These are phyloP conservation scores for Artomyces pyxidatus DNA, from an alignment of 768 basidiomycete genomes.

Conservation along the genomic window DNA sequence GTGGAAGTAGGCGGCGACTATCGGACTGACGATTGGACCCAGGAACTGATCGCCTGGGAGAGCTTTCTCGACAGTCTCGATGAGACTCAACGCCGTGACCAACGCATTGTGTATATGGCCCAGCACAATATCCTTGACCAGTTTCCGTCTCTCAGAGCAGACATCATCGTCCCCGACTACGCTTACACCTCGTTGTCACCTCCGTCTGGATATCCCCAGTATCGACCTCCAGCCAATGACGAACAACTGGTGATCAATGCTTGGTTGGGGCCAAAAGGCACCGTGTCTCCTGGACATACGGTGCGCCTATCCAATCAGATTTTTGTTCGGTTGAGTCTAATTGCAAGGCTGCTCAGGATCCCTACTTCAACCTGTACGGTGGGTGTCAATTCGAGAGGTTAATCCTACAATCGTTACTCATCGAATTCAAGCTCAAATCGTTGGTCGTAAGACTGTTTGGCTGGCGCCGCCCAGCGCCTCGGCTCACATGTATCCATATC, in stretches of 20 bases:
- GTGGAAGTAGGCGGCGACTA: conserved; percentile 88
- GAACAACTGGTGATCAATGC: conserved; percentile 63
- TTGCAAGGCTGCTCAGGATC: conserved; percentile 51
- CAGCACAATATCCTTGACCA: conserved; percentile 84
- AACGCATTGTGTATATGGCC: conserved; percentile 66
- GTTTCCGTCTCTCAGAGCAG: conserved; percentile 68
- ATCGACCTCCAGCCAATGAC: conserved; percentile 57
- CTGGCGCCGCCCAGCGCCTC: conserved; percentile 64
- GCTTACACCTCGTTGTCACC: conserved; percentile 57
- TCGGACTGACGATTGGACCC: conserved; percentile 72
- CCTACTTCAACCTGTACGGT: conserved; percentile 91
- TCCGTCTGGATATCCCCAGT: conserved; percentile 37
- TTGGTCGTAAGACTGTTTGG: conserved; percentile 88
- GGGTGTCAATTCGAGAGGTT: conserved; percentile 17
- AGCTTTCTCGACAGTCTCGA: conserved; percentile 51
- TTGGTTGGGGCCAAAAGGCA: conserved; percentile 77
- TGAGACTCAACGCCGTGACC: conserved; percentile 13
- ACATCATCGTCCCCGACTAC: conserved; percentile 84
- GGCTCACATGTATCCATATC: conserved; percentile 52
- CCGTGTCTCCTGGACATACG: conserved; percentile 85
- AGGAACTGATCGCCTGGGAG: conserved; percentile 71
- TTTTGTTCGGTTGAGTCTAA: conserved; percentile 3
- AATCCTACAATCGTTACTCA: no score
- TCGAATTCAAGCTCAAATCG: conserved; percentile 64
- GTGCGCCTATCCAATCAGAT: conserved; percentile 34